These are phyloP conservation scores for Nicotiana sylvestris DNA, from an alignment of 257 asterid species.

Conservation along the genomic window DNA sequence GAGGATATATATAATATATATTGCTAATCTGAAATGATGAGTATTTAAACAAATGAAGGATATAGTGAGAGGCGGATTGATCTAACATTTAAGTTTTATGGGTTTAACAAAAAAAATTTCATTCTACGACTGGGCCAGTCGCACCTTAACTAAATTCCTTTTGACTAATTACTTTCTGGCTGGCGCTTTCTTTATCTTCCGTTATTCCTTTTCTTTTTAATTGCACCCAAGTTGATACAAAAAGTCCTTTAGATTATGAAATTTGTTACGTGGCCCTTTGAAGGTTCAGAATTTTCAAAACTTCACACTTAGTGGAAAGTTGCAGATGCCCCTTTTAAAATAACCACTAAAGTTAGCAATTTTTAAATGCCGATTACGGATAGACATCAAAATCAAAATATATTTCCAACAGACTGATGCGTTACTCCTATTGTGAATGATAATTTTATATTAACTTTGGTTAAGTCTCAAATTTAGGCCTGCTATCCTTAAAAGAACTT, in stretches of 20 bases:
- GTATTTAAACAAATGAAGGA: not conserved
- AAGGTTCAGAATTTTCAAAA: not conserved
- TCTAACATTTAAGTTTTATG: no score
- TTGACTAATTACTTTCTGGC: not conserved
- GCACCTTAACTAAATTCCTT: not conserved
- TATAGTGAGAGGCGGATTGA: no score
- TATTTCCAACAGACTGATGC: no score
- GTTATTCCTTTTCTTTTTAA: not conserved
- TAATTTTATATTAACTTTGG: no score
- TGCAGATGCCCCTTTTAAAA: no score
- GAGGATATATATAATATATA: not conserved
- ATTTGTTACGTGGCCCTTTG: not conserved
- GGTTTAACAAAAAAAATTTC: not conserved
- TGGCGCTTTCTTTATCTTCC: not conserved
- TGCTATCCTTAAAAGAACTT: no score
- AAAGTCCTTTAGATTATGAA: not conserved
- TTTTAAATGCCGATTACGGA: no score
- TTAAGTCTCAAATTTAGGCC: no score
- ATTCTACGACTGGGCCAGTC: not conserved
- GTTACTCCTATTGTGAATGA: no score
- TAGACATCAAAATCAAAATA: no score
- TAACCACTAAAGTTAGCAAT: no score
- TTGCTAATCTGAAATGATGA: not conserved
- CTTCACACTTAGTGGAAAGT: not conserved
- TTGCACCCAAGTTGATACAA: not conserved